Evolutionary conservation across 148 eudicot genomes (phyloP), one percentile per base, ranked within the genome.

Genomic region (Bassia scoparia): DNA sequence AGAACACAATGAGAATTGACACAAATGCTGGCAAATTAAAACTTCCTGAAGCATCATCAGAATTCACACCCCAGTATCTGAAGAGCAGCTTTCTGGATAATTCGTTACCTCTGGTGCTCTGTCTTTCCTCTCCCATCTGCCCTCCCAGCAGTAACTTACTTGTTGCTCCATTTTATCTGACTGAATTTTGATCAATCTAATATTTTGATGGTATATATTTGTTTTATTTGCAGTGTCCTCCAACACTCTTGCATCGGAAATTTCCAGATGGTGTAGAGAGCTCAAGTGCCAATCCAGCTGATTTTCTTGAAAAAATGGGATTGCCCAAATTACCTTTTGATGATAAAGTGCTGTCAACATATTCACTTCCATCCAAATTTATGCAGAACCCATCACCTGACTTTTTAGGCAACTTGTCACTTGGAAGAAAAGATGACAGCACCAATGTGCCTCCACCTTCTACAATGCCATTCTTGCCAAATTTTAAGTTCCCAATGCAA

Each of bases 241-340:
- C 76, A 43, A 74, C 84, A 49, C 49, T 83, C 35, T 76, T 66
- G 68, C 89, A 71, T 53, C 87, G 81, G 73, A 88, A 80, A 68
- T 82, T 75, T 61, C 35, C 88, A 54, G 87, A 83, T 65, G 69
- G 68, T 79, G 11, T 76, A 12, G 92, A 86, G 77, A 82, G 78
- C 75, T 81, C 79, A 29, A 80, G 84, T 61, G 77, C 81, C 58
- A 67, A 74, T 80, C 84, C 88, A 31, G 69, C 86, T 64, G 89
- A 83, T 61, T 85, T 87, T 70, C 83, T 81, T 71, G 92, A 86
- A 52, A 90, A 83, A 75, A 77, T 86, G 84, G 87, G 81, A 31
- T 82, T 95, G 73, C 99, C 96, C 49, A 89, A 81, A 77, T 80
- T 91, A 68, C 89, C 97, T 21, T 84, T 87, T 70, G 90, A 88